Conservation (phyloP, 2,329 filamentous ascomycete species). For the Chaetomium sp. region DNA sequence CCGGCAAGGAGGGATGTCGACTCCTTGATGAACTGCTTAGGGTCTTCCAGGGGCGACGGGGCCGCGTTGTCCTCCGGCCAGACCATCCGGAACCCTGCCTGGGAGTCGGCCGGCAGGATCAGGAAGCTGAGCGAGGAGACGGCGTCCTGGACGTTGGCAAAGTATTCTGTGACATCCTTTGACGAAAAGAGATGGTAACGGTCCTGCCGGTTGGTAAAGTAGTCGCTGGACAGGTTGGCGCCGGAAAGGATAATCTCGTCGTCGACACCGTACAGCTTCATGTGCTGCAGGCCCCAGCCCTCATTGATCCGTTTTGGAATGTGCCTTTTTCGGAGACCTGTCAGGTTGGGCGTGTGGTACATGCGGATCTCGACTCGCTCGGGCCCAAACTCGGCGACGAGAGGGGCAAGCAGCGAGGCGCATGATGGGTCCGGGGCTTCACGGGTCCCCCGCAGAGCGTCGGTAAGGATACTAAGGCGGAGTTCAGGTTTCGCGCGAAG, state of each 20-base stretch:
- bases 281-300: conserved; percentile 96
- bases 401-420: conserved; percentile 76
- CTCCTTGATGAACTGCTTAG: conserved; percentile 60
- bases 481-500: conserved; percentile 68
- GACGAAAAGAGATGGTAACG: conserved; percentile 88
- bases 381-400: conserved; percentile 77
- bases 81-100: conserved; percentile 52
- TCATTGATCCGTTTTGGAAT: conserved; percentile 91
- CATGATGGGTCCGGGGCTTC: conserved; percentile 82
- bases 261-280: conserved; percentile 96
- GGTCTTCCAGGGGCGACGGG: conserved; percentile 65
- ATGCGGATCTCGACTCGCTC: conserved; percentile 87
- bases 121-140: conserved; percentile 77
- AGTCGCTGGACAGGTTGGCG: conserved; percentile 86
- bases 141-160: conserved; percentile 66
- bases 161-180: conserved; percentile 73
- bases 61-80: conserved; percentile 74
- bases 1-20: conserved; percentile 61
- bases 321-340: conserved; percentile 73
- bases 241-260: conserved; percentile 93
- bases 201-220: conserved; percentile 94
- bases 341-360: conserved; percentile 97
- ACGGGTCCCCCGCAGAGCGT: conserved; percentile 83
- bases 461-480: conserved; percentile 81
- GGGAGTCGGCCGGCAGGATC: conserved; percentile 55